Conservation (phyloP, 2,329 filamentous ascomycete genomes). For the Phialocephala subalpina region DNA sequence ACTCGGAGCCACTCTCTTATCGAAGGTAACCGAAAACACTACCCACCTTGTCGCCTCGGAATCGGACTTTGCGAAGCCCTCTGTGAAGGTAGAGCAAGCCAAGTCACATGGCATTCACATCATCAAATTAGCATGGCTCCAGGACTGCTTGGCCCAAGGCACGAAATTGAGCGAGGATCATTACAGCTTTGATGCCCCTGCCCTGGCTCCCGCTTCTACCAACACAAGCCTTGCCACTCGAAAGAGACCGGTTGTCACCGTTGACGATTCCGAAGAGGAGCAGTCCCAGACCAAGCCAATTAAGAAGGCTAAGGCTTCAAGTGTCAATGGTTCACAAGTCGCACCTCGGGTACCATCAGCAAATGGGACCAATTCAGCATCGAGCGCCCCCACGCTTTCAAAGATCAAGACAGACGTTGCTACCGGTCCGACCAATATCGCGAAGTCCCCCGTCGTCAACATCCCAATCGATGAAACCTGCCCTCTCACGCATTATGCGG, state of each 20-base stretch:
- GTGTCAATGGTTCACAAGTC: constrained; percentile 40
- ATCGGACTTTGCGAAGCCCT: constrained; percentile 57
- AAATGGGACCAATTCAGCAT: neutral
- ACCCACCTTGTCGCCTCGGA: constrained; percentile 66
- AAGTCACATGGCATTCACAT: constrained; percentile 58
- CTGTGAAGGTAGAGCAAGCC: constrained; percentile 55
- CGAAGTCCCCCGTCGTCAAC: constrained; percentile 53
- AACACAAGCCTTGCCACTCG: constrained; percentile 25
- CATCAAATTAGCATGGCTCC: constrained; percentile 68
- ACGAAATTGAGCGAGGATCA: constrained; percentile 47
- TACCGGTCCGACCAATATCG: constrained; percentile 33
- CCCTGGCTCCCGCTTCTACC: constrained; percentile 10
- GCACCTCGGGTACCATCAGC: constrained; percentile 5
- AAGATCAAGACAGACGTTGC: constrained; percentile 39
- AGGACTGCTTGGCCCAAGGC: constrained; percentile 57
- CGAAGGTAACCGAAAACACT: constrained; percentile 56
- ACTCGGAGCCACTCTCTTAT: constrained; percentile 58
- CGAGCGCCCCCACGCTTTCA: constrained; percentile 23
- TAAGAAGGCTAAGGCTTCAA: constrained; percentile 41
- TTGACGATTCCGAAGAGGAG: constrained; percentile 38
- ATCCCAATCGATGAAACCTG: constrained; percentile 61
- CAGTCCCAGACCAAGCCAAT: constrained; percentile 38
- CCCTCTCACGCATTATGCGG: constrained; percentile 48
- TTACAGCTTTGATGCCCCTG: constrained; percentile 38
- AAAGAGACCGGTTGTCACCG: constrained; percentile 29